A percentile compares a stretch with the other conserved stretches of the same genome.
Evolutionary conservation across 2,329 filamentous ascomycete species (phyloP).

Genomic region (Aspergillus uvarum): DNA sequence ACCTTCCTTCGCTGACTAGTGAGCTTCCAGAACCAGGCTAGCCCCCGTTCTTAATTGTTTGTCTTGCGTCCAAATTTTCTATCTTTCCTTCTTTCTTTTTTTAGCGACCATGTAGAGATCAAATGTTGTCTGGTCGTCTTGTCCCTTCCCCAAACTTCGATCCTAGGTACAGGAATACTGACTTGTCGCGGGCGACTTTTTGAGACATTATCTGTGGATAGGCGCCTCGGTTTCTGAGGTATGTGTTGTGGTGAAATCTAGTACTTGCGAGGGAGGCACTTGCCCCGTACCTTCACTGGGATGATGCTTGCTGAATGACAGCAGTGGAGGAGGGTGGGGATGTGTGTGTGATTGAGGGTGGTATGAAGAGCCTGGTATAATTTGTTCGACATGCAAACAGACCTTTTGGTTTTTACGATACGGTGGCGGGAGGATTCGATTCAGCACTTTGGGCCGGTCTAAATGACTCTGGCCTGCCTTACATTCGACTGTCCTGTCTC

Average conservation of each 20-base stretch:
- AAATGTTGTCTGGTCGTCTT: not conserved
- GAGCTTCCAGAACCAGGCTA: slow-evolving; percentile 23
- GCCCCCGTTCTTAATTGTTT: slow-evolving; percentile 5
- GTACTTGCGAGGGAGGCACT: not conserved
- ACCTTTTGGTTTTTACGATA: not conserved
- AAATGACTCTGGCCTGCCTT: not conserved
- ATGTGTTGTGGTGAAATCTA: not conserved
- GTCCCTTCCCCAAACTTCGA: not conserved
- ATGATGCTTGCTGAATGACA: not conserved
- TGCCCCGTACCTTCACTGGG: not conserved
- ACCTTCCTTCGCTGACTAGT: slow-evolving; percentile 4
- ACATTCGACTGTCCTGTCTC: not conserved
- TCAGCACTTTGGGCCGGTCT: not conserved
- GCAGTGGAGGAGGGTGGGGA: not conserved
- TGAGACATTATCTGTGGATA: not conserved
- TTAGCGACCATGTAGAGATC: not conserved
- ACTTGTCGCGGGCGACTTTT: not conserved
- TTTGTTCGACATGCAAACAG: not conserved
- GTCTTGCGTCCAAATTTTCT: not conserved
- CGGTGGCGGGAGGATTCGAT: slow-evolving; percentile 1
- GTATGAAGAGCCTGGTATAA: not conserved
- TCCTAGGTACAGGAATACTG: not conserved
- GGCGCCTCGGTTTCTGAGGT: no score
- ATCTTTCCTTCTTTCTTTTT: slow-evolving; percentile 3
- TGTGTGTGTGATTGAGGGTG: not conserved